Evolutionary conservation across 805 yeast species (phyloP).

Genomic region (Yarrowia bubula): DNA sequence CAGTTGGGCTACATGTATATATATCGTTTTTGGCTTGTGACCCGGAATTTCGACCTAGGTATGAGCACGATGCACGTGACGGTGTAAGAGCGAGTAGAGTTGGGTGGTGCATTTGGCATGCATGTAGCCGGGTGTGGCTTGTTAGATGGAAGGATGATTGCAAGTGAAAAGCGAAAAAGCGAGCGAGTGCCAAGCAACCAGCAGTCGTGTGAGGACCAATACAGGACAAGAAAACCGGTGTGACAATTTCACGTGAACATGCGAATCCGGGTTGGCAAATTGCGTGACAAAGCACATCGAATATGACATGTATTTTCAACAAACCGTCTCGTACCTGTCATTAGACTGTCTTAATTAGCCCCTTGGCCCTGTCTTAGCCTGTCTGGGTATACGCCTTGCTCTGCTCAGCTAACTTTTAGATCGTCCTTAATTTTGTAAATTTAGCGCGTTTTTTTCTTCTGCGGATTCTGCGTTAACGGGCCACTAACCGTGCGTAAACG

Average conservation of each 20-base stretch:
- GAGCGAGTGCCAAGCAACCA: neutral
- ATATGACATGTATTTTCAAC: too few species aligned
- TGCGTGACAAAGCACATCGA: too few species aligned
- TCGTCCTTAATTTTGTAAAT: neutral
- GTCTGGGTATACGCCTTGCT: neutral
- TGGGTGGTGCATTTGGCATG: neutral
- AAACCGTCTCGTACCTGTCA: too few species aligned
- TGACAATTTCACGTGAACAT: too few species aligned
- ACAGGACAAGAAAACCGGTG: neutral
- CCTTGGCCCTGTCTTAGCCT: neutral
- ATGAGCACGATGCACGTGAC: slow-evolving; percentile 17
- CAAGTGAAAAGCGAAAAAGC: neutral
- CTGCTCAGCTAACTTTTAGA: neutral
- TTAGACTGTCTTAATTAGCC: too few species aligned
- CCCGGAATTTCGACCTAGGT: neutral
- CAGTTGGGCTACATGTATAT: neutral
- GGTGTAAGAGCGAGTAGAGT: neutral
- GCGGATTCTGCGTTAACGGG: neutral
- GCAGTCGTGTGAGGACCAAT: too few species aligned
- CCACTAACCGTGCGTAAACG: too few species aligned
- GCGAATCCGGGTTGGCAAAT: too few species aligned
- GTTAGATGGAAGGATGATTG: too few species aligned
- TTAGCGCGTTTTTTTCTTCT: neutral
- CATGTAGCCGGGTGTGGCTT: slow-evolving; percentile 15
- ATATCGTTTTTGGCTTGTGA: neutral